Evolutionary conservation across 306 rosid genomes (phyloP).

Genomic region (Cucumis cinereus): DNA sequence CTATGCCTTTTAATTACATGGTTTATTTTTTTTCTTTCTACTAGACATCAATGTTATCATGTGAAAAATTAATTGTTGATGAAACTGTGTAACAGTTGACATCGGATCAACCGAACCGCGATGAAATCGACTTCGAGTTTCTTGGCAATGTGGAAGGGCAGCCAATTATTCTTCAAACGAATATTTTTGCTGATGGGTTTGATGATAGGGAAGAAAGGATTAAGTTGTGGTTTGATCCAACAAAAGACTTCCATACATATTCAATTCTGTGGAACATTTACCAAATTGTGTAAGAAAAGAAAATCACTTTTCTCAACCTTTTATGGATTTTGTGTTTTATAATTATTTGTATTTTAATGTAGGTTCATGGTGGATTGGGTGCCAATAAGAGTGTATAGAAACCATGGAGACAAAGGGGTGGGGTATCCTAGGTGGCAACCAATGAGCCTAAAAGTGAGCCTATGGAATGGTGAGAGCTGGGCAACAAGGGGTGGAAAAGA

Average conservation of each 20-base stretch:
- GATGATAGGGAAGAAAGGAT: conserved; percentile 81
- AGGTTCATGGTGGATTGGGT: conserved; percentile 83
- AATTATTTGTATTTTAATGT: neutral
- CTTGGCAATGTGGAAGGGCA: conserved; percentile 68
- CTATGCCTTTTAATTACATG: neutral
- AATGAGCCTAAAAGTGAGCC: conserved; percentile 60
- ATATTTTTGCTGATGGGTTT: conserved; percentile 58
- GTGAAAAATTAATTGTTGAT: neutral
- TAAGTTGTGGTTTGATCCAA: conserved; percentile 90
- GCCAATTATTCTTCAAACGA: conserved; percentile 74
- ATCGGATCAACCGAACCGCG: conserved; percentile 81
- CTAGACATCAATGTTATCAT: neutral
- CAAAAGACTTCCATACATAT: conserved; percentile 70
- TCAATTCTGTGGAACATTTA: conserved; percentile 76
- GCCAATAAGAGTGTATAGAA: conserved; percentile 76
- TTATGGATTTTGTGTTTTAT: neutral
- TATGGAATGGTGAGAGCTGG: conserved; percentile 85
- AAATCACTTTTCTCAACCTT: neutral
- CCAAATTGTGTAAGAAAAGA: conserved; percentile 77
- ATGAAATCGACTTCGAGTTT: conserved; percentile 83
- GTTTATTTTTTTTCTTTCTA: neutral
- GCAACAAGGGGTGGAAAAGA: conserved; percentile 87
- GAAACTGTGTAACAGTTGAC: conserved; percentile 33
- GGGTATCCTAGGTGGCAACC: conserved; percentile 79
- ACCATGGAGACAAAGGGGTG: conserved; percentile 79